These are phyloP conservation scores for Hygrophoropsis aurantiaca DNA, from an alignment of 768 basidiomycete genomes.

Conservation along the genomic window DNA sequence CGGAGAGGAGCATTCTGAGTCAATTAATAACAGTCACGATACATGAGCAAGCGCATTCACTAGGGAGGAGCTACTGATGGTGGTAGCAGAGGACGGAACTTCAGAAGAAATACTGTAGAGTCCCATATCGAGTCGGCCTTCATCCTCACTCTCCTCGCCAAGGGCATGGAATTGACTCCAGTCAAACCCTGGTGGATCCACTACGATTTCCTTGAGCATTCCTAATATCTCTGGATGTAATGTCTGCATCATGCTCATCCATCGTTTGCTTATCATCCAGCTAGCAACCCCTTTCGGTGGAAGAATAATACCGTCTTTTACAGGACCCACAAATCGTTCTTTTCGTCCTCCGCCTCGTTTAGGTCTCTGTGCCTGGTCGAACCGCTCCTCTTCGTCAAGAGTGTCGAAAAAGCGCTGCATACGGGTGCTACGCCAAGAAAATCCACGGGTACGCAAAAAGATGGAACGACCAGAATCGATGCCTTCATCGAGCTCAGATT, in stretches of 20 bases:
- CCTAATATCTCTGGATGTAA: constrained; percentile 49
- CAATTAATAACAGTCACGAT: not conserved
- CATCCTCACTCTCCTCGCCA: constrained; percentile 57
- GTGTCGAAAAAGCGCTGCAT: constrained; percentile 58
- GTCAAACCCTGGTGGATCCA: constrained; percentile 49
- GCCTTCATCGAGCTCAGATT: constrained; percentile 58
- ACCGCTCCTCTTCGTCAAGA: constrained; percentile 58
- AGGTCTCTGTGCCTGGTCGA: constrained; percentile 45
- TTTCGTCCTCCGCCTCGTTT: constrained; percentile 59
- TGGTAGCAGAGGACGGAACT: constrained; percentile 1
- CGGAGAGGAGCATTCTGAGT: too few species aligned
- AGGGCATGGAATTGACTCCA: constrained; percentile 49
- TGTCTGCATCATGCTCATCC: constrained; percentile 45
- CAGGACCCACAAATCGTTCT: constrained; percentile 51
- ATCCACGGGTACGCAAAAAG: constrained; percentile 55
- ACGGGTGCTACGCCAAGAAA: constrained; percentile 67
- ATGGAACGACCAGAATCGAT: constrained; percentile 25
- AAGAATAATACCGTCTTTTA: constrained; percentile 55
- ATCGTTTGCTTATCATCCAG: constrained; percentile 78
- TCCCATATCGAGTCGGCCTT: constrained; percentile 16
- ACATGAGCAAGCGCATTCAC: constrained; percentile 11
- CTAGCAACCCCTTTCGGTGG: constrained; percentile 64
- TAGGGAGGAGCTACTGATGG: constrained; percentile 8
- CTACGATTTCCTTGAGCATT: constrained; percentile 42
- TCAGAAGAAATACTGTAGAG: constrained; percentile 9